phyloP scores from a whole-genome alignment of 2,329 filamentous ascomycete species.

The Fusarium chlamydosporum region DNA sequence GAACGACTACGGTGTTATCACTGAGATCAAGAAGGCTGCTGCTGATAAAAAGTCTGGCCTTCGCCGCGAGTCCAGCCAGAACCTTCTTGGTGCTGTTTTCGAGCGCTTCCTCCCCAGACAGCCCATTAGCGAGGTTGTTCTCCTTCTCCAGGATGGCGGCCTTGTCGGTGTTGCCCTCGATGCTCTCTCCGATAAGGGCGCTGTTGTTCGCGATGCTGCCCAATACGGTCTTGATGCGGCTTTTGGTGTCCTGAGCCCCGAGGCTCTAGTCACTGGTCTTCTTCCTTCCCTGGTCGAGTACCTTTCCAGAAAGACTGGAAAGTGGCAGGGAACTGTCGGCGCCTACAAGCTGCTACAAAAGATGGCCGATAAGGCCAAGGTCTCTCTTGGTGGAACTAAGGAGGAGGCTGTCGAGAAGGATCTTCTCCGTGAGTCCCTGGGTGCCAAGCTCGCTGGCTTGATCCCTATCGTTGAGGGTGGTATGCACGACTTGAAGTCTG shows the following conservation, averaged over 20 bases:
- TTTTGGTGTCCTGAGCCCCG: slow-evolving; percentile 82
- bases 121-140: slow-evolving; percentile 82
- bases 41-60: slow-evolving; percentile 93
- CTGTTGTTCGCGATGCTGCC: slow-evolving; percentile 89
- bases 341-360: slow-evolving; percentile 87
- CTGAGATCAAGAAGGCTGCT: slow-evolving; percentile 78
- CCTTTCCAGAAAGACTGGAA: slow-evolving; percentile 85
- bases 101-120: slow-evolving; percentile 87
- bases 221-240: slow-evolving; percentile 94
- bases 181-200: slow-evolving; percentile 88
- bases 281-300: slow-evolving; percentile 83
- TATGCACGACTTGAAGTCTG: slow-evolving; percentile 96
- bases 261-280: slow-evolving; percentile 86
- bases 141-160: slow-evolving; percentile 84
- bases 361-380: slow-evolving; percentile 95
- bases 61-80: slow-evolving; percentile 91
- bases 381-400: slow-evolving; percentile 80
- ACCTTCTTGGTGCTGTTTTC: slow-evolving; percentile 92
- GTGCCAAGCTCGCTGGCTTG: slow-evolving; percentile 84
- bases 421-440: slow-evolving; percentile 90
- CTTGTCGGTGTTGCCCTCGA: slow-evolving; percentile 83
- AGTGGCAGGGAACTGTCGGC: slow-evolving; percentile 96
- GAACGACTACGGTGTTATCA: slow-evolving; percentile 66
- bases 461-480: slow-evolving; percentile 92
- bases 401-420: slow-evolving; percentile 92